A percentile compares a stretch with the other conserved stretches of the same genome.
Conservation (phyloP, 75 land plant species). For the Chamaecyparis obtusa region DNA sequence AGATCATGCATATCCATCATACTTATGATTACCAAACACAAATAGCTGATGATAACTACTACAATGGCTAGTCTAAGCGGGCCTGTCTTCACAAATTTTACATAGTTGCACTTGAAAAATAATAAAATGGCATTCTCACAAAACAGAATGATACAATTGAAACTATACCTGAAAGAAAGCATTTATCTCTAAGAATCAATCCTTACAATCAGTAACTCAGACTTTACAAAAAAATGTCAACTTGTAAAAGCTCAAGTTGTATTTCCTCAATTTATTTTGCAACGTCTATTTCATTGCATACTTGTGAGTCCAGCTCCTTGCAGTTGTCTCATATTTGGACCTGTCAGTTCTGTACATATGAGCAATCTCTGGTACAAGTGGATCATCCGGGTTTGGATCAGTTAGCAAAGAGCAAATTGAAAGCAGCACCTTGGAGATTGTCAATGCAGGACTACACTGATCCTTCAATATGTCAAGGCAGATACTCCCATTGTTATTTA, state of each 20-base stretch:
- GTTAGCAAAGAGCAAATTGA: conserved; percentile 41
- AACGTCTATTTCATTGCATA: conserved; percentile 30
- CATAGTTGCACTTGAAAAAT: neutral
- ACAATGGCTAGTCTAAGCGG: neutral
- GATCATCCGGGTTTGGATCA: conserved; percentile 44
- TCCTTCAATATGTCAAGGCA: conserved; percentile 56
- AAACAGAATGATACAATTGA: neutral
- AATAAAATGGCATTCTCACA: neutral
- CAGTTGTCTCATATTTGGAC: conserved; percentile 27
- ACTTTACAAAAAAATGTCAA: neutral
- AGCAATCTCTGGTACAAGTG: conserved; percentile 39
- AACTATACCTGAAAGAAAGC: neutral
- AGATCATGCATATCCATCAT: too few relatives aligned
- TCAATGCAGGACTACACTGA: conserved; percentile 57
- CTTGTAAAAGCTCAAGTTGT: neutral
- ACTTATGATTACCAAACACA: neutral
- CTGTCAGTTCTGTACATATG: conserved; percentile 37
- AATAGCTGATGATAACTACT: neutral
- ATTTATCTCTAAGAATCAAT: neutral
- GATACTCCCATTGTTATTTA: conserved; percentile 48
- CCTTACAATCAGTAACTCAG: conserved; percentile 6
- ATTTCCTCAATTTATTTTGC: neutral
- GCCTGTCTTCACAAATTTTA: neutral
- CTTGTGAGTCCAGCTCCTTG: conserved; percentile 40
- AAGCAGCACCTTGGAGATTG: conserved; percentile 49